Evolutionary conservation across 257 asterid species (phyloP).

Genomic region (Nicotiana obtusifolia): DNA sequence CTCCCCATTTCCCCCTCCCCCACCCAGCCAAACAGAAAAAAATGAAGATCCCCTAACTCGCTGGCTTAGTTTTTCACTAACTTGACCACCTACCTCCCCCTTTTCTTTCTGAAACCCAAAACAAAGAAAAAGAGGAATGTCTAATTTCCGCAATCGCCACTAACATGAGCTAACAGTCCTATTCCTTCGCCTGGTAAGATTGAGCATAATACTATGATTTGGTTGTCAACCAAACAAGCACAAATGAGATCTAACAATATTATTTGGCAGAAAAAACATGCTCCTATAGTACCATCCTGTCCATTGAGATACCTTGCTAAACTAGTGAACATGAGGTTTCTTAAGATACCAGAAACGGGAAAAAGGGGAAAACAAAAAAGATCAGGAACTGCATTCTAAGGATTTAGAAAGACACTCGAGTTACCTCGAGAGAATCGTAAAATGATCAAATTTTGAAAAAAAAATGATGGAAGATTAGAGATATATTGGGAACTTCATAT

Average conservation of each 20-base stretch:
- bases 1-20: neutral
- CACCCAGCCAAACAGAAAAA: neutral
- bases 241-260: neutral
- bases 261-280: neutral
- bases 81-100: neutral
- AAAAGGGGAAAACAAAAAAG: neutral
- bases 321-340: neutral
- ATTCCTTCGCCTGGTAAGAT: neutral
- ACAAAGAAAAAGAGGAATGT: neutral
- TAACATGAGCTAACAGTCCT: neutral
- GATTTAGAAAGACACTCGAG: neutral
- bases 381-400: neutral
- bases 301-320: neutral
- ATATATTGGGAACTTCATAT: neutral
- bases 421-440: neutral
- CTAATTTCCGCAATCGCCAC: neutral
- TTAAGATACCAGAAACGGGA: neutral
- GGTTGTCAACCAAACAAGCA: neutral
- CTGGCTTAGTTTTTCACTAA: neutral
- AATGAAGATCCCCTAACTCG: neutral
- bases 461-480: neutral
- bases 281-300: neutral
- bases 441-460: neutral
- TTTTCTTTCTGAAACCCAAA: neutral
- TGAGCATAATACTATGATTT: neutral